Percentiles rank a stretch among this genome's conserved stretches.
Conservation (phyloP, 345 rosid species). For the Eucalyptus virginea region DNA sequence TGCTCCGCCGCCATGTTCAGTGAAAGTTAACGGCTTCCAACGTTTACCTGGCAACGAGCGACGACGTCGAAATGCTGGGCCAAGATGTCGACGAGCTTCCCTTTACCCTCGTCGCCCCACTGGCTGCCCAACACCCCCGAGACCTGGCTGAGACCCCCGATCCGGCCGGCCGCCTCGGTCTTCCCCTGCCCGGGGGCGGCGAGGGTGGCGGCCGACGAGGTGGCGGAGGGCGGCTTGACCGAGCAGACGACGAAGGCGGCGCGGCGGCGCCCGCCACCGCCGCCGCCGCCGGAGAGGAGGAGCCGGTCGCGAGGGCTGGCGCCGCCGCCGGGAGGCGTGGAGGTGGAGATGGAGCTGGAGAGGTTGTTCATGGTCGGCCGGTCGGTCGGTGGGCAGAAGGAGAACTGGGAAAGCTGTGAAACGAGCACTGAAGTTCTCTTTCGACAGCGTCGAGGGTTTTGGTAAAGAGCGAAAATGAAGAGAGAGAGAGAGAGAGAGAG, state of each 20-base stretch:
- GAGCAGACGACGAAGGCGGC: slow-evolving; percentile 21
- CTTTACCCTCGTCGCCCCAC: slow-evolving; percentile 99
- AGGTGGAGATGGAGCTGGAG: background rate
- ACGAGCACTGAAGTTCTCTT: background rate
- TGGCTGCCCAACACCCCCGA: slow-evolving; percentile 87
- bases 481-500: background rate
- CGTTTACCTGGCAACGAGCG: slow-evolving; percentile 91
- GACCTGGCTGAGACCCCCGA: slow-evolving; percentile 73
- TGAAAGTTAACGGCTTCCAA: background rate
- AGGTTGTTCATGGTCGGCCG: background rate
- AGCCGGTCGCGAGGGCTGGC: background rate
- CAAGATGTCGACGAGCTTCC: slow-evolving; percentile 91
- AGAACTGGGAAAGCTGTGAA: background rate
- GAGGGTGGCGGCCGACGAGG: slow-evolving; percentile 38
- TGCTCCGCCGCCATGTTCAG: background rate
- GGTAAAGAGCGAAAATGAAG: background rate
- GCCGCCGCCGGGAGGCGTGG: background rate
- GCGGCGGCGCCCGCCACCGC: background rate
- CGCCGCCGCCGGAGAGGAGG: background rate
- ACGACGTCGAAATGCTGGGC: slow-evolving; percentile 87
- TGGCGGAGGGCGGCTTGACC: slow-evolving; percentile 7
- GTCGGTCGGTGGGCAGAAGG: background rate
- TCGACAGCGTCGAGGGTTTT: background rate
- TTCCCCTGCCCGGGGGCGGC: slow-evolving; percentile 25
- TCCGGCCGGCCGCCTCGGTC: slow-evolving; percentile 24